Base-by-base conservation (phyloP, 1,284 basidiomycete species). In the Cystobasidium slooffiae region DNA sequence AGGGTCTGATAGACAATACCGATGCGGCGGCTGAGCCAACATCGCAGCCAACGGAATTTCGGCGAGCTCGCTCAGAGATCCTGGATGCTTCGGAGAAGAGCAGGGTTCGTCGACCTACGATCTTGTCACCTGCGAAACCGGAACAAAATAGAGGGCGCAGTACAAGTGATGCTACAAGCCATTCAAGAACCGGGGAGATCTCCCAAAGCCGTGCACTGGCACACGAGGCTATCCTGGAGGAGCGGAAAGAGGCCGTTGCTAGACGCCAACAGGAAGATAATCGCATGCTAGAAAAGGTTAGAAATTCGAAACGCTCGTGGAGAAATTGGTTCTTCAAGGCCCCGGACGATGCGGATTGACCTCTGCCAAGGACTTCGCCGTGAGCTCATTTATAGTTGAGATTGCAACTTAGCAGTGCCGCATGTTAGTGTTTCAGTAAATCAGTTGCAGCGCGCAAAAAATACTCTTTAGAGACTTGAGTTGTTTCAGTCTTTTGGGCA, bases 141-240 rank as follows among this genome's bases (percentile, higher is more conserved):
- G 49, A 37, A 39, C 46, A 22, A 3, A 39, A n/a, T 39, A 43
- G 70, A 47, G 70, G 46, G 10, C 47, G 70, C 10, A 73, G 70
- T 44, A 44, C 22, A 2, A 73, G 62, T 44, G 46, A n/a, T 52
- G 63, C 62, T 7, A 64, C 70, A 24, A 31, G 51, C 4, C 18
- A 8, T 6, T 59, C 62, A 7, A 41, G 24, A n/a, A 58, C 37
- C 1, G 62, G 43, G 10, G 70, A 55, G 43, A 59, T 73, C 12
- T 73, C 70, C 14, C 70, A 73, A 37, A 73, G 51, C 44, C 49
- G 52, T 16, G 70, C 70, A 22, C 43, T 73, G 3, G 70, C 70
- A 16, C 70, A 73, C 39, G 70, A 73, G 41, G 70, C 55, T 10
- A 49, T 73, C 24, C 41, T 49, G 20, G 70, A 73, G 43, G 62